Evolutionary conservation across 495 filamentous ascomycete genomes (phyloP), one percentile per base, ranked within the genome.

Genomic region (Halenospora varia): DNA sequence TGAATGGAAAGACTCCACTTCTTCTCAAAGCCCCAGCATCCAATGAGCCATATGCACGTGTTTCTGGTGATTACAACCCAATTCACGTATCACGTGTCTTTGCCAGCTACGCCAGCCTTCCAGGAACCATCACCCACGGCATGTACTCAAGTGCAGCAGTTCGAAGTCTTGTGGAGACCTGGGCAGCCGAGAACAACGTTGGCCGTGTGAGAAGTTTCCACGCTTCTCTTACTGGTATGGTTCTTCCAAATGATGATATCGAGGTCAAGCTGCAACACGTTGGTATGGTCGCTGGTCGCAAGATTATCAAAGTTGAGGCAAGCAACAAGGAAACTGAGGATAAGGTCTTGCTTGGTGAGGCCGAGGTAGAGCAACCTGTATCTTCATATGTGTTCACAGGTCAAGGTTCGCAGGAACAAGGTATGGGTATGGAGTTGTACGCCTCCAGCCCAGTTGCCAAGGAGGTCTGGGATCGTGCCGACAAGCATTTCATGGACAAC

Each of bases 351-450:
- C 71, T 93, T 25, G 94, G 91, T 60, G 95, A 97, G 75, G 95
- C 95, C 17, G 94, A 99, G 70, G 92, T 99, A 56, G 94, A 99
- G 71, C 94, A 99, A 67, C 95, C 95, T n/a, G 89, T 93, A 19
- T 92, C 92, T 19, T 83, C 92, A 6, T 99, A 99, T 63, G 90
- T 99, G 60, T 99, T 99, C 74, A 99, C 94, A 50, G 94, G 94
- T 35, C 94, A 99, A 70, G 94, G 94, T 48, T 95, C 89, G 29
- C 94, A 99, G 71, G 94, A 97, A 71, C 95, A 97, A 70, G 94
- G 94, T 49, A 99, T 99, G 94, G 94, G 94, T 73, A 99, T 99
- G 94, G 94, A 97, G 70, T 82, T 99, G 35, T 99, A 99, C 66
- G 86, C 75, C 56, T 93, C 85, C 75, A 97, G 93, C 67, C 78